Percentiles rank a stretch among this genome's conserved stretches.
These are phyloP conservation scores for Allantophomopsis cytisporea DNA, from an alignment of 2,329 filamentous ascomycete species.

Conservation along the genomic window DNA sequence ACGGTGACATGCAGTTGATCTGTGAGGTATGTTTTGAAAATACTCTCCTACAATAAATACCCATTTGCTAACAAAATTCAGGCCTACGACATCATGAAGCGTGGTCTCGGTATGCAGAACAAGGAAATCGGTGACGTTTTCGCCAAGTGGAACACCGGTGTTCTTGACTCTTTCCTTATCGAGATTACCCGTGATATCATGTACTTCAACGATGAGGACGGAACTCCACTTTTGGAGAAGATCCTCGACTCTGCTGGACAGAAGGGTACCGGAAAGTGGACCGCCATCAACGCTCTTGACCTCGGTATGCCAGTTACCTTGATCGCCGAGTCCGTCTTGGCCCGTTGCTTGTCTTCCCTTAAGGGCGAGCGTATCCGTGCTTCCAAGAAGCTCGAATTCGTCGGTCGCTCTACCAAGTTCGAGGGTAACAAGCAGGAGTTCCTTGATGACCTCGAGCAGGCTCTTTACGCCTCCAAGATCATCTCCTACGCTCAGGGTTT, in stretches of 20 bases:
- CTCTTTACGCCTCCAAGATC: constrained; percentile 98
- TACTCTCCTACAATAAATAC: too few relatives aligned
- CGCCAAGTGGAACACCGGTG: constrained; percentile 95
- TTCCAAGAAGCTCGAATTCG: constrained; percentile 58
- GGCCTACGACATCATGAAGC: constrained; percentile 99
- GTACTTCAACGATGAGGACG: constrained; percentile 95
- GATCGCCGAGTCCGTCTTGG: constrained; percentile 93
- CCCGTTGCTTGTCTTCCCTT: constrained; percentile 84
- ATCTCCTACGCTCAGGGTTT: constrained; percentile 99
- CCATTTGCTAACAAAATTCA: constrained; percentile 25
- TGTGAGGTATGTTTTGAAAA: constrained; percentile 82
- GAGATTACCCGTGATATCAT: constrained; percentile 98
- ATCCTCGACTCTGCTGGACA: constrained; percentile 97
- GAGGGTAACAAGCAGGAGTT: constrained; percentile 85
- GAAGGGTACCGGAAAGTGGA: constrained; percentile 99
- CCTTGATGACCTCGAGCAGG: constrained; percentile 95
- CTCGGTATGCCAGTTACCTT: constrained; percentile 97
- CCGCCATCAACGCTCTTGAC: constrained; percentile 96
- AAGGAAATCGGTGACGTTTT: constrained; percentile 96
- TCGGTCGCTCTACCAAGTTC: constrained; percentile 67
- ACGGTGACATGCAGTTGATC: constrained; percentile 99
- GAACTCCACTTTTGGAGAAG: constrained; percentile 87
- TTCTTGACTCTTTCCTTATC: constrained; percentile 97
- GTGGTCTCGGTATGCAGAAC: constrained; percentile 73
- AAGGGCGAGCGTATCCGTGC: constrained; percentile 87